These are phyloP conservation scores for Tricholomella constricta DNA, from an alignment of 768 basidiomycete species.

Conservation along the genomic window DNA sequence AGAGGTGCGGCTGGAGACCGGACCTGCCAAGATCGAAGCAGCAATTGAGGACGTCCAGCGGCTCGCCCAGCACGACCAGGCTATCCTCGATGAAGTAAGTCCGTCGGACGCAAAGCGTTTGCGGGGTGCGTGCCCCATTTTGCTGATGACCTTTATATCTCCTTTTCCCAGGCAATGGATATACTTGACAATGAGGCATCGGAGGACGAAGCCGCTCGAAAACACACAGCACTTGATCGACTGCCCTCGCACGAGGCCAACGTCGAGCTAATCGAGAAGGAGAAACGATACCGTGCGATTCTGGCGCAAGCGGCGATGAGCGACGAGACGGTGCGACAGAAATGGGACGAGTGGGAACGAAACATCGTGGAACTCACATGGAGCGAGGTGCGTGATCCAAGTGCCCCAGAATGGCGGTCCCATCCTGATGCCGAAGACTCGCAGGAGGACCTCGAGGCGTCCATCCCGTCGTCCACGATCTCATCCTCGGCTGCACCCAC, in stretches of 20 bases:
- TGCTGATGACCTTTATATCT: neutral
- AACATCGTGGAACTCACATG: slow-evolving; percentile 70
- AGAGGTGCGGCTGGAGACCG: slow-evolving; percentile 79
- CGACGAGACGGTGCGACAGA: slow-evolving; percentile 73
- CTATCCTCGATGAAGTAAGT: slow-evolving; percentile 68
- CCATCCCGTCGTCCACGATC: slow-evolving; percentile 67
- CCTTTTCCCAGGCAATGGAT: slow-evolving; percentile 68
- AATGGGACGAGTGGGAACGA: slow-evolving; percentile 89
- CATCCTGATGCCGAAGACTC: no score
- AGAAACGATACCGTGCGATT: slow-evolving; percentile 69
- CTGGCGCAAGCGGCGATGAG: slow-evolving; percentile 72
- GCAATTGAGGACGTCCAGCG: slow-evolving; percentile 73
- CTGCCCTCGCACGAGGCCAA: slow-evolving; percentile 82
- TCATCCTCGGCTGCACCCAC: slow-evolving; percentile 32
- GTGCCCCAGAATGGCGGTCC: no score
- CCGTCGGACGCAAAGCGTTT: slow-evolving; percentile 26
- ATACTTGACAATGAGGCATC: slow-evolving; percentile 89
- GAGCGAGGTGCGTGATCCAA: slow-evolving; percentile 62
- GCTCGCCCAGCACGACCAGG: slow-evolving; percentile 60
- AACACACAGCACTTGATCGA: slow-evolving; percentile 49
- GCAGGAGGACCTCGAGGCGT: slow-evolving; percentile 65
- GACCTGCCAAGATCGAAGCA: slow-evolving; percentile 67
- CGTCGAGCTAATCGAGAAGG: slow-evolving; percentile 66
- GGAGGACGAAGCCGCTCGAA: slow-evolving; percentile 74
- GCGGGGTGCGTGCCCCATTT: neutral